Percentiles rank a stretch among this genome's conserved stretches.
Evolutionary conservation across 148 eudicot species (phyloP).

Genomic region (Vaccinium myrtillus): DNA sequence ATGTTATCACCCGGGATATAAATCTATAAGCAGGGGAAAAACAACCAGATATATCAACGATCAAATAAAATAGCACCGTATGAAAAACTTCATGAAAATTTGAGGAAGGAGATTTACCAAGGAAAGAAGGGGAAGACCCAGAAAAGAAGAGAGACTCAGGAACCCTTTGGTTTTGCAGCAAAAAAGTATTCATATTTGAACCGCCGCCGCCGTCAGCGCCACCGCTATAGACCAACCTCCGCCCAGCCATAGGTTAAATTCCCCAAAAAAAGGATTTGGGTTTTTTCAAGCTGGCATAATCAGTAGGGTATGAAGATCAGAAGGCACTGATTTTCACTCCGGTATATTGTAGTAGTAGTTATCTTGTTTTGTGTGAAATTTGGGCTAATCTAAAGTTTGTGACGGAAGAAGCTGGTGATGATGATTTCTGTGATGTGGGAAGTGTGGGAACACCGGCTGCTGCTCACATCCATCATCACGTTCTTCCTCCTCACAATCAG

Average conservation of each 20-base stretch:
- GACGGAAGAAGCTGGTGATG: slow-evolving; percentile 92
- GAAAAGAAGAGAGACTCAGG: slow-evolving; percentile 47
- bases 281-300: slow-evolving; percentile 26
- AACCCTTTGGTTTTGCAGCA: slow-evolving; percentile 29
- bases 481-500: background rate
- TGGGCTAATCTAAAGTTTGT: slow-evolving; percentile 37
- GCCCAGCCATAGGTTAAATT: slow-evolving; percentile 36
- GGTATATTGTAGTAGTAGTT: background rate
- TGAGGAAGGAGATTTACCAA: slow-evolving; percentile 33
- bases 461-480: slow-evolving; percentile 52
- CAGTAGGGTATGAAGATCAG: background rate
- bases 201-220: slow-evolving; percentile 22
- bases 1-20: background rate
- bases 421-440: slow-evolving; percentile 85
- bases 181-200: slow-evolving; percentile 13
- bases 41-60: background rate
- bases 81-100: background rate
- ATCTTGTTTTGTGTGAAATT: background rate
- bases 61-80: background rate
- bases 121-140: slow-evolving; percentile 49
- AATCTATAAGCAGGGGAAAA: background rate
- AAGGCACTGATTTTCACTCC: slow-evolving; percentile 1
- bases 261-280: background rate
- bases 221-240: slow-evolving; percentile 29
- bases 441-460: slow-evolving; percentile 67